Evolutionary conservation across 768 basidiomycete species (phyloP).

Genomic region (Tephrocybe sp.): DNA sequence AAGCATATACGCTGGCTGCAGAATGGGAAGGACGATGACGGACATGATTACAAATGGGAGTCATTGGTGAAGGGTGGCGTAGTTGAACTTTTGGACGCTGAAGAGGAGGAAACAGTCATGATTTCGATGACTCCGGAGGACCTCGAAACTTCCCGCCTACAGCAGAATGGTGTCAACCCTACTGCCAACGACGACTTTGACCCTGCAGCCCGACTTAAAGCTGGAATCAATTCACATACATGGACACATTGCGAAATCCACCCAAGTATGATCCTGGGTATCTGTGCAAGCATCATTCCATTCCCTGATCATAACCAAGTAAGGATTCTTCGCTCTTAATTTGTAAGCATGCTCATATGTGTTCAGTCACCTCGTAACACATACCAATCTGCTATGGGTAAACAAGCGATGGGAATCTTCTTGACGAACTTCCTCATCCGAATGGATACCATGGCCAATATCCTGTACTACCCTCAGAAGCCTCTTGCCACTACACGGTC

Average conservation of each 20-base stretch:
- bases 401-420: constrained; percentile 99
- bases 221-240: constrained; percentile 79
- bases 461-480: constrained; percentile 98
- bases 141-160: constrained; percentile 77
- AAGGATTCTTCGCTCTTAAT: constrained; percentile 23
- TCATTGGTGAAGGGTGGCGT: constrained; percentile 84
- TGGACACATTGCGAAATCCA: constrained; percentile 99
- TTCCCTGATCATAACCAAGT: constrained; percentile 99
- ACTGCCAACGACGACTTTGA: constrained; percentile 77
- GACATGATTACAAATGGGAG: constrained; percentile 80
- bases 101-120: constrained; percentile 99
- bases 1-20: constrained; percentile 77
- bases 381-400: constrained; percentile 99
- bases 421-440: constrained; percentile 98
- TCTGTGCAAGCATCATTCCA: constrained; percentile 98
- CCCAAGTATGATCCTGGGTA: constrained; percentile 97
- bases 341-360: constrained; percentile 10
- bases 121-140: constrained; percentile 99
- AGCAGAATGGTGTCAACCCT: constrained; percentile 58
- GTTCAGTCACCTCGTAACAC: constrained; percentile 98
- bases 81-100: constrained; percentile 93
- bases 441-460: constrained; percentile 99
- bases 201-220: constrained; percentile 86
- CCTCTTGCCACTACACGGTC: constrained; percentile 98
- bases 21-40: constrained; percentile 56